Evolutionary conservation across 2,329 filamentous ascomycete species (phyloP).

Genomic region (Xylariomycetidae sp.): DNA sequence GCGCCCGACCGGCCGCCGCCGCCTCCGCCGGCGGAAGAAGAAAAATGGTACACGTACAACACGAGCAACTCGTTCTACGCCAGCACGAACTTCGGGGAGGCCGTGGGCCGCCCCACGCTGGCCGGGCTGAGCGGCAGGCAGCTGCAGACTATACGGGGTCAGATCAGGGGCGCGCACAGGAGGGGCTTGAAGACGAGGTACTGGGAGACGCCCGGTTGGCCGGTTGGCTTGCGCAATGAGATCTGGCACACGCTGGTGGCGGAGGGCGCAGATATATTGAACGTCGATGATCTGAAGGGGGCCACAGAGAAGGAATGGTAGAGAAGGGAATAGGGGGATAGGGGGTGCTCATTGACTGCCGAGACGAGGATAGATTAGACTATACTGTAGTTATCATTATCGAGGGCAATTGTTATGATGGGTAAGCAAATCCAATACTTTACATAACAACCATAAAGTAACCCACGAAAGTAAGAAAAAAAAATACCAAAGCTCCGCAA

Average conservation of each 20-base stretch:
- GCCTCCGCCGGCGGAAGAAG: slow-evolving; percentile 1
- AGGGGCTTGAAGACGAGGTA: slow-evolving; percentile 54
- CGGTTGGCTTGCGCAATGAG: slow-evolving; percentile 45
- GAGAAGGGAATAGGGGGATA: slow-evolving; percentile 1
- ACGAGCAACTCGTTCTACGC: slow-evolving; percentile 56
- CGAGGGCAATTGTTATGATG: no score
- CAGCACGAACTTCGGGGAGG: slow-evolving; percentile 44
- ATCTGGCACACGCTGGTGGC: slow-evolving; percentile 51
- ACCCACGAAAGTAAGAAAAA: no score
- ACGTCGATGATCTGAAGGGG: slow-evolving; percentile 54
- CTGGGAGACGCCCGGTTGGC: slow-evolving; percentile 58
- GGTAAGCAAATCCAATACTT: no score
- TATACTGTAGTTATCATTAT: no score
- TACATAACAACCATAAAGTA: no score
- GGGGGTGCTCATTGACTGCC: no score
- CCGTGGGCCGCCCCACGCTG: slow-evolving; percentile 46
- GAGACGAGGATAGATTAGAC: no score
- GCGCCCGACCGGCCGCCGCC: slow-evolving; percentile 5
- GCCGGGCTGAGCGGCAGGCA: slow-evolving; percentile 35
- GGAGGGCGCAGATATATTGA: slow-evolving; percentile 58
- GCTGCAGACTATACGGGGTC: slow-evolving; percentile 35
- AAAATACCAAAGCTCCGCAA: no score
- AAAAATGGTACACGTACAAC: slow-evolving; percentile 30
- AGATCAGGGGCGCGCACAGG: slow-evolving; percentile 38
- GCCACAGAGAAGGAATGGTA: slow-evolving; percentile 38